Evolutionary conservation across 2,329 filamentous ascomycete genomes (phyloP), one percentile per base, ranked within the genome.

Genomic region (Alternaria conjuncta): DNA sequence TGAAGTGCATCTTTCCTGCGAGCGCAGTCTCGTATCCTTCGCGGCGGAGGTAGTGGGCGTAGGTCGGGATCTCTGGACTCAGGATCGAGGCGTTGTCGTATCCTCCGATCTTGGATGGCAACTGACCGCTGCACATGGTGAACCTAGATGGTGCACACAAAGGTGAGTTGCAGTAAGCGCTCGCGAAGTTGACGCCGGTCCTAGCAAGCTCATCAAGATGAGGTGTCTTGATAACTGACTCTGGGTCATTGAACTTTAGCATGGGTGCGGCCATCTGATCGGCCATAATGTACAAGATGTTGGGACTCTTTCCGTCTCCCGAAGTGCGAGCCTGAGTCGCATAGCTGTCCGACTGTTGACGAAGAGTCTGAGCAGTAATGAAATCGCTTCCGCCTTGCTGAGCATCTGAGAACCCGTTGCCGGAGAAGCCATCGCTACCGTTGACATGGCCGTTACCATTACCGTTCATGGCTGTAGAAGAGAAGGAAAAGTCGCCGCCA

Each of bases 1-100:
- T 92, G 78, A 97, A 97, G 82, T 97, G 94, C 94, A 97, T 97
- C 86, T 97, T 97, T 66, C 94, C 94, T 6, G 94, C 93, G 71
- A 97, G 85, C 6, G 91, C 92, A 12, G 94, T 97, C 81, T 97
- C 92, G 76, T 97, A 97, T 57, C 93, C 93, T 73, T 90, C 89
- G 45, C 88, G 86, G 54, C 94, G 91, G 58, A 97, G 85, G 81
- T 97, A 97, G 80, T 97, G 94, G 9, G 94, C 93, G 77, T 96
- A 97, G 1, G 94, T 97, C 13, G 94, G 94, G 28, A 92, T 88
- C 72, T 97, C 93, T 60, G 92, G 92, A 60, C 88, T 86, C 73
- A 97, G 90, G 70, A 94, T 91, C 32, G 92, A 89, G 47, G 94
- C 94, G 77, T 97, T 97, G 83, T 97, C 94, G 80, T 92, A 97